Percentiles rank a stretch among this genome's conserved stretches.
Evolutionary conservation across 495 filamentous ascomycete species (phyloP).

Genomic region (Saxophila tyrrhenica): DNA sequence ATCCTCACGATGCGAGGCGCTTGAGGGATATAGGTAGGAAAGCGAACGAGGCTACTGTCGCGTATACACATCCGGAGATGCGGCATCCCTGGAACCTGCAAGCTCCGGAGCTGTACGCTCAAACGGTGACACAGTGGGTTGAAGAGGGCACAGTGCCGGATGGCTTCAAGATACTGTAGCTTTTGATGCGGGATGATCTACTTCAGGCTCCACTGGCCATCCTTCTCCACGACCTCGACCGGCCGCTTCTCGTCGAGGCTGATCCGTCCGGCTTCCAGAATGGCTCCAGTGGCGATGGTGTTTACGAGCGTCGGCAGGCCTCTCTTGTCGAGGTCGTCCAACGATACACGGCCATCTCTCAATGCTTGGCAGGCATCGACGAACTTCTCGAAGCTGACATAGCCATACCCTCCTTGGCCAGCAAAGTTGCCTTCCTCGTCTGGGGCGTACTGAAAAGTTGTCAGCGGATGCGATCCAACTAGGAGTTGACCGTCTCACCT

Average conservation of each 20-base stretch:
- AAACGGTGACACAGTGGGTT: conserved; percentile 3
- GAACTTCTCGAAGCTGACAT: conserved; percentile 92
- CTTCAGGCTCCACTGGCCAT: conserved; percentile 57
- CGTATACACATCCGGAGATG: conserved; percentile 11
- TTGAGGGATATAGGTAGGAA: conserved; percentile 8
- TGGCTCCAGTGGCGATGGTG: conserved; percentile 82
- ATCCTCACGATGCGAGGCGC: conserved; percentile 2
- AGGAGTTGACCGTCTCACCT: too few species aligned
- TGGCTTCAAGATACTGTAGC: conserved; percentile 4
- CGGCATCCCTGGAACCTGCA: conserved; percentile 18
- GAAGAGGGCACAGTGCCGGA: conserved; percentile 7
- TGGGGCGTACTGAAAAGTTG: conserved; percentile 84
- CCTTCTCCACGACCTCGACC: conserved; percentile 56
- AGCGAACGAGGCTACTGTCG: conserved; percentile 1
- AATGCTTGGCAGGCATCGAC: conserved; percentile 73
- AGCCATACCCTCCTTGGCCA: conserved; percentile 85
- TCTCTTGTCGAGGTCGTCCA: conserved; percentile 64
- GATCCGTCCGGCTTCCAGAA: conserved; percentile 72
- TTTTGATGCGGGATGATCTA: conserved; percentile 26
- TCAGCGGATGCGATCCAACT: too few species aligned
- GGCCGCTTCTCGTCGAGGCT: conserved; percentile 71
- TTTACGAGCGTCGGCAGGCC: conserved; percentile 78
- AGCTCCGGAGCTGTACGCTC: conserved; percentile 15
- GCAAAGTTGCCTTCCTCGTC: conserved; percentile 91
- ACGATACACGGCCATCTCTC: conserved; percentile 57